Percentiles rank a stretch among this genome's conserved stretches.
These are phyloP conservation scores for Penicillium nordicum DNA, from an alignment of 2,329 filamentous ascomycete genomes.

Conservation along the genomic window DNA sequence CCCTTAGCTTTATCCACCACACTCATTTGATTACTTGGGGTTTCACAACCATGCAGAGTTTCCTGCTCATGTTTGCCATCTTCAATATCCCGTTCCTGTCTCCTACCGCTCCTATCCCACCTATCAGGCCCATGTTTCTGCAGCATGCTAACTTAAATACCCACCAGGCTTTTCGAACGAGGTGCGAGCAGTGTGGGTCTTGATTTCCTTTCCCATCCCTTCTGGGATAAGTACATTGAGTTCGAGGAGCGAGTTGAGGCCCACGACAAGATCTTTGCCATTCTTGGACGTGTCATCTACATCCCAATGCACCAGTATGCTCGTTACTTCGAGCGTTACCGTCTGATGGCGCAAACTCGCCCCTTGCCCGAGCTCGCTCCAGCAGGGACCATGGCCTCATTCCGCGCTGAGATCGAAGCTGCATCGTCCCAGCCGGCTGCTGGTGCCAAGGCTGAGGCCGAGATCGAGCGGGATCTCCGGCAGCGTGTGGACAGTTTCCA, in stretches of 20 bases:
- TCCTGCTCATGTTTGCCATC: constrained; percentile 41
- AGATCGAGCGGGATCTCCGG: constrained; percentile 79
- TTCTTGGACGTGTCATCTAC: constrained; percentile 76
- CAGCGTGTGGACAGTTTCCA: constrained; percentile 75
- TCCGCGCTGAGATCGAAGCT: constrained; percentile 67
- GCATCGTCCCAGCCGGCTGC: constrained; percentile 43
- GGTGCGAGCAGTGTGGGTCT: constrained; percentile 80
- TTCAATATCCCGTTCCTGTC: constrained; percentile 38
- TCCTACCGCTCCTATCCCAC: constrained; percentile 31
- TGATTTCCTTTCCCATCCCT: constrained; percentile 90
- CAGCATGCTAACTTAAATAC: constrained; percentile 39
- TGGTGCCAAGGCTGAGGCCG: constrained; percentile 62
- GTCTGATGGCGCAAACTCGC: constrained; percentile 67
- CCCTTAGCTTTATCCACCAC: constrained; percentile 31
- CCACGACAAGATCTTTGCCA: constrained; percentile 77
- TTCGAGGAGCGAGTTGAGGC: constrained; percentile 89
- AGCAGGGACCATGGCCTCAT: constrained; percentile 62
- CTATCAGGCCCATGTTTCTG: constrained; percentile 15
- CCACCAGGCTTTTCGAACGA: constrained; percentile 79
- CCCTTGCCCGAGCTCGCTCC: constrained; percentile 72
- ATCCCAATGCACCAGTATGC: constrained; percentile 96
- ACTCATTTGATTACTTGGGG: constrained; percentile 38
- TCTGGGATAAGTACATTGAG: constrained; percentile 99
- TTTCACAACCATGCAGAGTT: constrained; percentile 36
- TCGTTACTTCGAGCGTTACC: constrained; percentile 89